Evolutionary conservation across 768 basidiomycete genomes (phyloP).

Genomic region (Serpula lacrymans): DNA sequence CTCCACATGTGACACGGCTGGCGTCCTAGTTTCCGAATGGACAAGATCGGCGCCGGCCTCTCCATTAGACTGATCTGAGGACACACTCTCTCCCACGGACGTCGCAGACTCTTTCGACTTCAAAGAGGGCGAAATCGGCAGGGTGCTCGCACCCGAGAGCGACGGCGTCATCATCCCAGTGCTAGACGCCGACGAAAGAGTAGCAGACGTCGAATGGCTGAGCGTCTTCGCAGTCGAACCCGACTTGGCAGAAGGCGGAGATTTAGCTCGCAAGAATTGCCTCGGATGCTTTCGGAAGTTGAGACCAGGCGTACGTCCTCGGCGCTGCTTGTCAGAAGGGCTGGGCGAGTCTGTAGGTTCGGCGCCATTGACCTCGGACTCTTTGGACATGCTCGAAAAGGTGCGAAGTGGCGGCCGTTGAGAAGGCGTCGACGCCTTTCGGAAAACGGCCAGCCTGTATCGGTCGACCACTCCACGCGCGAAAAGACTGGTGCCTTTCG

Average conservation of each 20-base stretch:
- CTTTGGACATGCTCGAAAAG: constrained; percentile 57
- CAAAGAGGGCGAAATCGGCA: constrained; percentile 59
- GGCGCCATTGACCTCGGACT: constrained; percentile 40
- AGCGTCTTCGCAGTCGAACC: constrained; percentile 32
- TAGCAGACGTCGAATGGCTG: constrained; percentile 40
- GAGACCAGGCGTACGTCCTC: constrained; percentile 66
- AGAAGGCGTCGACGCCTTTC: constrained; percentile 70
- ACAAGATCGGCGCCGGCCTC: constrained; percentile 29
- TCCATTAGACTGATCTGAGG: constrained; percentile 69
- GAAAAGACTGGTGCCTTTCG: constrained; percentile 77
- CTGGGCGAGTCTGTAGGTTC: constrained; percentile 42
- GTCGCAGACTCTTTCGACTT: constrained; percentile 78
- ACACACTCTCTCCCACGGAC: constrained; percentile 70
- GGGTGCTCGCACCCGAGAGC: constrained; percentile 46
- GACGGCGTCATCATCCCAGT: constrained; percentile 62
- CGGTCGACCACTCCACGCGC: constrained; percentile 90
- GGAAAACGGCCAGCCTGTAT: constrained; percentile 81
- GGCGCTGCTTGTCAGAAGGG: constrained; percentile 51
- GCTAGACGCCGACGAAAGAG: constrained; percentile 36
- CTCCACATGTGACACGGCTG: constrained; percentile 29
- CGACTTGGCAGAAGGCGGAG: constrained; percentile 46
- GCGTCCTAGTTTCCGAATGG: constrained; percentile 25
- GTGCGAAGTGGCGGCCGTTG: constrained; percentile 44
- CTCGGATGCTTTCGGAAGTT: constrained; percentile 70
- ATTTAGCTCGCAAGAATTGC: constrained; percentile 71